These are phyloP conservation scores for Penicillium sp. DNA, from an alignment of 2,329 filamentous ascomycete species.

Conservation along the genomic window DNA sequence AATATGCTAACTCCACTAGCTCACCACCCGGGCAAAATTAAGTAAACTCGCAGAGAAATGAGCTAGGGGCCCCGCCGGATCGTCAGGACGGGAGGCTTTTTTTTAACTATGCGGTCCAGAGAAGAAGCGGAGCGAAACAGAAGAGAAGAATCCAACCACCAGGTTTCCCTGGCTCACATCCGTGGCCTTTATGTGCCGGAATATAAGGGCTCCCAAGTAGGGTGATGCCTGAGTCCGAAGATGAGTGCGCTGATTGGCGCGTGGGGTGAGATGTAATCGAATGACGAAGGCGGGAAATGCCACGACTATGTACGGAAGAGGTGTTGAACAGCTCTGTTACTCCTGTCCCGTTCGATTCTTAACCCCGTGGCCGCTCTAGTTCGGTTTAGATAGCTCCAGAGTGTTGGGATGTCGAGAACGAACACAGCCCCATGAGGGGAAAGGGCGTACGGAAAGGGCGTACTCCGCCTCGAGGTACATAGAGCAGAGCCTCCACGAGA, in stretches of 20 bases:
- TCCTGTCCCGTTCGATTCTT: too few species aligned
- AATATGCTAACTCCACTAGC: background rate
- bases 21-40: background rate
- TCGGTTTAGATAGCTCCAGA: too few species aligned
- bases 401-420: too few species aligned
- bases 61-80: background rate
- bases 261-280: too few species aligned
- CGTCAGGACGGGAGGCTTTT: background rate
- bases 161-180: background rate
- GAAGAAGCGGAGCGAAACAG: background rate
- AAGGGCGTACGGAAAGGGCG: too few species aligned
- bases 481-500: too few species aligned
- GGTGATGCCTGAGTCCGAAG: background rate
- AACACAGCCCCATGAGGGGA: too few species aligned
- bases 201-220: background rate
- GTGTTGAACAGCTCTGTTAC: too few species aligned
- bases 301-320: too few species aligned
- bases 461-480: too few species aligned
- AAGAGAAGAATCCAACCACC: background rate
- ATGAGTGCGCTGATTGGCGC: background rate
- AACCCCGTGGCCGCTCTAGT: too few species aligned
- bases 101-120: background rate
- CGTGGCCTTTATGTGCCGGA: background rate
- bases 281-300: too few species aligned
- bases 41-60: background rate